These are phyloP conservation scores for Colletotrichum australisinense DNA, from an alignment of 2,329 filamentous ascomycete genomes.

Conservation along the genomic window DNA sequence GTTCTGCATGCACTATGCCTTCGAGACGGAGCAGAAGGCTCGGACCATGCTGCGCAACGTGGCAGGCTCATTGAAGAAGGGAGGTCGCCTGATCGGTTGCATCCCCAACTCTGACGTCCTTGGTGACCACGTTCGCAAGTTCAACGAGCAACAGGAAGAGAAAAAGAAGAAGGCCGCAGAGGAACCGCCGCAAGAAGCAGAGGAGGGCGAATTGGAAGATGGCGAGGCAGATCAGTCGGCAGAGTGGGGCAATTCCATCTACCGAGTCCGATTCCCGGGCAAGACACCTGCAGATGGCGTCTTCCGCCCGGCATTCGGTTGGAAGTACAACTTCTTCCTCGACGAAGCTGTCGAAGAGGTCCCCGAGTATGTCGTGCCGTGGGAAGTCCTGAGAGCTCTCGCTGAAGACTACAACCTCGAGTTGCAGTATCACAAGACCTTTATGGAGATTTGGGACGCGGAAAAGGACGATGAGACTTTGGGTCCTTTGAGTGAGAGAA, in stretches of 20 bases:
- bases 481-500: constrained; percentile 90
- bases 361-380: constrained; percentile 97
- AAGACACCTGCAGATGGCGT: constrained; percentile 86
- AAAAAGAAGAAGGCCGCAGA: constrained; percentile 49
- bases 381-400: constrained; percentile 95
- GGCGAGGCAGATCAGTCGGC: constrained; percentile 73
- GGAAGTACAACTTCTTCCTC: constrained; percentile 98
- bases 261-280: constrained; percentile 88
- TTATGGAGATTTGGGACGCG: constrained; percentile 89
- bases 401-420: constrained; percentile 98
- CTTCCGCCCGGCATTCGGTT: constrained; percentile 94
- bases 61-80: constrained; percentile 89
- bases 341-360: constrained; percentile 96
- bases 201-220: constrained; percentile 66
- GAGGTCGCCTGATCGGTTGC: constrained; percentile 91
- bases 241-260: constrained; percentile 94
- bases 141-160: constrained; percentile 69
- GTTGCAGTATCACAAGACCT: constrained; percentile 91
- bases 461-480: constrained; percentile 88
- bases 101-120: constrained; percentile 98
- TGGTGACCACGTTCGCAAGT: constrained; percentile 79
- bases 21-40: constrained; percentile 91
- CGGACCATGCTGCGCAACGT: constrained; percentile 95
- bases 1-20: constrained; percentile 99
- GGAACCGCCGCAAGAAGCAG: constrained; percentile 45